A percentile compares a stretch with the other conserved stretches of the same genome.
These are phyloP conservation scores for Lycium ferocissimum DNA, from an alignment of 257 asterid species.

Conservation along the genomic window DNA sequence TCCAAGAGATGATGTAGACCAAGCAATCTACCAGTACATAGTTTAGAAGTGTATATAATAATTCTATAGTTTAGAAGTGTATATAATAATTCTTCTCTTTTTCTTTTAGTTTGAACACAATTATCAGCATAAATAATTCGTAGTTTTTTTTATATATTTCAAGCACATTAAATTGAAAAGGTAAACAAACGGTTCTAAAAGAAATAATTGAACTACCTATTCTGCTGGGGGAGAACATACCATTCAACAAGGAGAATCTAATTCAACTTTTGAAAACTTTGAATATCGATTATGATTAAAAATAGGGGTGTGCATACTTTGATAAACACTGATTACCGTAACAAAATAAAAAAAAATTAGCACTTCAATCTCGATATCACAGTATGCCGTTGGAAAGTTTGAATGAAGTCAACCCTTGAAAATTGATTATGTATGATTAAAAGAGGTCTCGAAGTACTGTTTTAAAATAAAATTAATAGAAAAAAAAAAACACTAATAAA, in stretches of 20 bases:
- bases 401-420: background rate
- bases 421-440: background rate
- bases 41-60: background rate
- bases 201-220: no score
- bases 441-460: background rate
- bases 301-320: background rate
- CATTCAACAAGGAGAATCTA: background rate
- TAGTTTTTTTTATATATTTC: background rate
- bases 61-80: background rate
- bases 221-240: no score
- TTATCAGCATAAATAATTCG: background rate
- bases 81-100: background rate
- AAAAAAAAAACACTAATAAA: no score
- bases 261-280: background rate
- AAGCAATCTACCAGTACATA: background rate
- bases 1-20: background rate
- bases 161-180: background rate
- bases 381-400: background rate
- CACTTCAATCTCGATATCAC: background rate
- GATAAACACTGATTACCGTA: background rate
- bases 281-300: background rate
- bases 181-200: no score
- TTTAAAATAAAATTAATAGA: no score
- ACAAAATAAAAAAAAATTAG: no score
- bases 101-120: background rate